These are phyloP conservation scores for Zymoseptoria ardabiliae DNA, from an alignment of 2,329 filamentous ascomycete genomes.

Conservation along the genomic window DNA sequence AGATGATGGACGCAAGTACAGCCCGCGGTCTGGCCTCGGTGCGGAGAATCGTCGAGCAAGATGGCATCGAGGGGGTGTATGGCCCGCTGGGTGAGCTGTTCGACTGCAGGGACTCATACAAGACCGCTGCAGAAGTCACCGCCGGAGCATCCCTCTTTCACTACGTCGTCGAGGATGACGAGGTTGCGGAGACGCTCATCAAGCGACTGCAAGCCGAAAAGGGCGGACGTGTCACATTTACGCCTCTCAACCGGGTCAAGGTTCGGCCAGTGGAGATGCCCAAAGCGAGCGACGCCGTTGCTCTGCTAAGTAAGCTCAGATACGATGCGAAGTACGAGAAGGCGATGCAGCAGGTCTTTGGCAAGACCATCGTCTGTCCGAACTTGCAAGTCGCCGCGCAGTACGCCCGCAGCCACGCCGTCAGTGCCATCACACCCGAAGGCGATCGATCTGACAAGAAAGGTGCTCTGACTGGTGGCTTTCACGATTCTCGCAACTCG, in stretches of 20 bases:
- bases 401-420: constrained; percentile 83
- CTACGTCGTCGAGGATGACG: constrained; percentile 87
- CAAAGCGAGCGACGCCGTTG: constrained; percentile 77
- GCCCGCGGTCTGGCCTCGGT: constrained; percentile 82
- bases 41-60: constrained; percentile 69
- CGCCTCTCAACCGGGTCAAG: constrained; percentile 78
- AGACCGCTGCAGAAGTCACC: constrained; percentile 84
- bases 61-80: constrained; percentile 77
- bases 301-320: constrained; percentile 74
- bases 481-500: constrained; percentile 77
- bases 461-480: constrained; percentile 91
- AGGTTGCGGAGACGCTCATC: constrained; percentile 74
- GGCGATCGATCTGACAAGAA: constrained; percentile 93
- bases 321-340: constrained; percentile 72
- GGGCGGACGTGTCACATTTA: constrained; percentile 85
- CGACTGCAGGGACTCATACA: constrained; percentile 74
- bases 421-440: constrained; percentile 89
- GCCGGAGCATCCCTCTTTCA: constrained; percentile 91
- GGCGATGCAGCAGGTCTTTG: constrained; percentile 92
- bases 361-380: constrained; percentile 88
- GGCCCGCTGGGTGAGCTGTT: constrained; percentile 92
- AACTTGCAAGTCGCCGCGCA: constrained; percentile 81
- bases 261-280: constrained; percentile 68
- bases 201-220: constrained; percentile 71
- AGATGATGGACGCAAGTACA: constrained; percentile 85